Evolutionary conservation across 176 grass and related monocot genomes (phyloP), one percentile per base, ranked within the genome.

Genomic region (Chloris gayana): DNA sequence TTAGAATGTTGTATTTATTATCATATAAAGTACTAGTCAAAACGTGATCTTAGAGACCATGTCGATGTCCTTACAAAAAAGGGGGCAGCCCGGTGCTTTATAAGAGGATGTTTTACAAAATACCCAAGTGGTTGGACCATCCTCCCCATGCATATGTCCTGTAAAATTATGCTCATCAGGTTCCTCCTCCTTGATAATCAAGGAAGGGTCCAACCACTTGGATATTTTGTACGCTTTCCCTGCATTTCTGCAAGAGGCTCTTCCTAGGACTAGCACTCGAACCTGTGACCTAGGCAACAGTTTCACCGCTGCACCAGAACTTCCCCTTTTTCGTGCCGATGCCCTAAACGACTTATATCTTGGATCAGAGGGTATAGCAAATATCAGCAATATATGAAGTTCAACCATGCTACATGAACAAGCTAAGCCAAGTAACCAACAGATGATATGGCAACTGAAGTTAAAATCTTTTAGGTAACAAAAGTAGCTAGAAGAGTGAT

Each of bases 401-500:
- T 45, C 59, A 58, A 50, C 50, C 65, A 5, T 47, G 37, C 11
- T 39, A 13, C 42, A 70, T 5, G 39, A 69, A 42, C 7, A 87
- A 70, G 31, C 17, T 31, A 34, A 64, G 50, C 13, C 32, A 78
- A 42, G 15, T 37, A 37, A 37, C 70, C 41, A 77, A 26, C 4
- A 29, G 49, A 60, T 26, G 27, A 29, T 18, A 64, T 37, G 9
- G 2, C 41, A 44, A 66, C 17, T 6, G 32, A 66, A 64, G 22
- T 21, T 51, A 25, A 11, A 11, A 78, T 66, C 58, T 29, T 33
- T 66, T 17, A 66, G 22, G 7, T 27, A 84, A 61, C 42, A 2
- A 49, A 71, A 82, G 18, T 82, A 81, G 21, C 19, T 42, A 82
- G 31, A 32, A 76, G 5, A 45, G 41, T 21, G 81, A 2, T 41